phyloP scores from a whole-genome alignment of 2,329 filamentous ascomycete species.

The Aureobasidium subglaciale region DNA sequence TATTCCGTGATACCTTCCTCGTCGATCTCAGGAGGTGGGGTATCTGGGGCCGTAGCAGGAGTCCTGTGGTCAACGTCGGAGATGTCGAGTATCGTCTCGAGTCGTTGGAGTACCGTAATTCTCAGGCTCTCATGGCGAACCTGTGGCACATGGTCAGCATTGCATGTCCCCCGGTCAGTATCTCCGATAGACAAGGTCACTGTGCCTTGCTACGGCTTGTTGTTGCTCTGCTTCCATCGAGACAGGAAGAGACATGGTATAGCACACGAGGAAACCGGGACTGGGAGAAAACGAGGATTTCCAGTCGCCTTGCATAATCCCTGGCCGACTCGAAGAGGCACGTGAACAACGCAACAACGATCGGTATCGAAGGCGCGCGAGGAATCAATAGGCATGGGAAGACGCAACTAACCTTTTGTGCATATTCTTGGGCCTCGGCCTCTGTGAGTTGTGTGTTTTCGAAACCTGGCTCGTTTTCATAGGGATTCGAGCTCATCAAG shows the following conservation, averaged over 20 bases:
- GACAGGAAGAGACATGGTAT: no score
- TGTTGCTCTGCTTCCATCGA: no score
- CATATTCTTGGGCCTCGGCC: conserved; percentile 9
- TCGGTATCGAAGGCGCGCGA: not conserved
- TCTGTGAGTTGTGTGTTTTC: conserved; percentile 56
- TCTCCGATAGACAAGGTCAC: no score
- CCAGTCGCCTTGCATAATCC: no score
- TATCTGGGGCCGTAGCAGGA: conserved; percentile 26
- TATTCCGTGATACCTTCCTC: conserved; percentile 27
- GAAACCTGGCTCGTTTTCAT: conserved; percentile 93
- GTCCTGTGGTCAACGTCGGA: conserved; percentile 18
- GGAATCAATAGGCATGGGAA: conserved; percentile 25
- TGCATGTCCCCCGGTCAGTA: no score
- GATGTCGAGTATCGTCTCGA: conserved; percentile 73
- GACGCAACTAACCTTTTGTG: conserved; percentile 9
- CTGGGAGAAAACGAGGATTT: no score
- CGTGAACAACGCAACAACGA: not conserved
- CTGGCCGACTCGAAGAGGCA: no score
- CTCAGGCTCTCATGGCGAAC: conserved; percentile 87
- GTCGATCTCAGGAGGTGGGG: conserved; percentile 45
- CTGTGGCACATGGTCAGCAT: conserved; percentile 38
- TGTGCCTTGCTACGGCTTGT: no score
- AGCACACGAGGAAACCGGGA: no score
- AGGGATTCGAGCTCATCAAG: conserved; percentile 87
- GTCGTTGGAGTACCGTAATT: conserved; percentile 74